Base-by-base conservation (phyloP, 148 eudicot species). In the Salicornia ramosissima region DNA sequence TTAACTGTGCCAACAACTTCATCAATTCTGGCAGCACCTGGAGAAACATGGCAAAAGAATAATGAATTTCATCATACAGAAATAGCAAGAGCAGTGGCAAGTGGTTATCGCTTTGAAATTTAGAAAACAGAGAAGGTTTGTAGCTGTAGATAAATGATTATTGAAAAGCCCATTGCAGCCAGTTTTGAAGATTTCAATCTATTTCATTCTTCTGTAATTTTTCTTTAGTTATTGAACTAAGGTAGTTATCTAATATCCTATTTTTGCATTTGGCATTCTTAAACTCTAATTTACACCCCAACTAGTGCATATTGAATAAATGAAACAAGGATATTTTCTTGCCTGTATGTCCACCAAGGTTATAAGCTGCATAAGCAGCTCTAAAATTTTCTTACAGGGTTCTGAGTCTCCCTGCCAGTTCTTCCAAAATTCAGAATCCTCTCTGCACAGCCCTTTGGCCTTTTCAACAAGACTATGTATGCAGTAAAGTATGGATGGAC, bases 21-120 rank as follows among this genome's bases (percentile, higher is more conserved):
- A 93, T 85, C 75, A 93, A 71, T 77, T 81, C 86, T 5, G 98
- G 92, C 47, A 93, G 83, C 56, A 88, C 98, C 98, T 93, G 79
- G 31, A 62, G 36, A 72, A 77, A 74, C 18, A 52, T 36, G 64
- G 11, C 53, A 45, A 72, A 58, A 10, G 7, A 40, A 50, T 26
- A 43, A 53, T 26, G 45, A 19, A 51, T 54, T 52, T 54, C 28
- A 69, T 33, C 31, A 25, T 45, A 45, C 25, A 11, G 52, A 49
- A 25, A 53, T 13, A n/a, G 45, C 47, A 68, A 16, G 42, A 33
- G 39, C 28, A 70, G 15, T 5, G 24, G 0, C 15, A 13, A 57
- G 42, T 39, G 39, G 60, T 39, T 2, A 59, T 21, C 40, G 33
- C 5, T 8, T 0, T 47, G 33, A 47, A 26, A 39, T 19, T 19